A percentile compares a stretch with the other conserved stretches of the same genome.
Conservation (phyloP, 352 stramenopile species). For the Phytophthora sp. region DNA sequence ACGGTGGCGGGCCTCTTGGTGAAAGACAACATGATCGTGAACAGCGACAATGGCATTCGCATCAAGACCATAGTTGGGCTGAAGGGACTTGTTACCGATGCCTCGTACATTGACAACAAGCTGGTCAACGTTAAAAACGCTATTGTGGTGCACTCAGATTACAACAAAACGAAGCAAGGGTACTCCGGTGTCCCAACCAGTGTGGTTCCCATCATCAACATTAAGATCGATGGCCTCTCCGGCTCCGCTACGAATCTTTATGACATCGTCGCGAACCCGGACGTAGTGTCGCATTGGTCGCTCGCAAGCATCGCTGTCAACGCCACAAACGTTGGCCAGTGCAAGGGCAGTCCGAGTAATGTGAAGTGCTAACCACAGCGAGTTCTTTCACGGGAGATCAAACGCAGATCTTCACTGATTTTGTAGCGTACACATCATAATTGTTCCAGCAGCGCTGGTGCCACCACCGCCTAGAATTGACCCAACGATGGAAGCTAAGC, state of each 20-base stretch:
- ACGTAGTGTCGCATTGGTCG: constrained; percentile 13
- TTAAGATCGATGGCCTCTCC: constrained; percentile 28
- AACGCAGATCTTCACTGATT: neutral
- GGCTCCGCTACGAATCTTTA: constrained; percentile 38
- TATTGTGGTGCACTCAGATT: constrained; percentile 17
- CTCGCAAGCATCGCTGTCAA: constrained; percentile 22
- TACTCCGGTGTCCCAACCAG: constrained; percentile 24
- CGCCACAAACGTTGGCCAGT: constrained; percentile 13
- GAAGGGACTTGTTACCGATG: constrained; percentile 20
- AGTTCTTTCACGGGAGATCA: neutral
- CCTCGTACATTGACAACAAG: constrained; percentile 20
- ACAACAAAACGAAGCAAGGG: constrained; percentile 22
- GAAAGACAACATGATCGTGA: constrained; percentile 23
- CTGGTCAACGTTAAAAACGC: constrained; percentile 19
- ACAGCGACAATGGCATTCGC: constrained; percentile 30
- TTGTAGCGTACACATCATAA: too few species aligned
- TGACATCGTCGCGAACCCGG: constrained; percentile 28
- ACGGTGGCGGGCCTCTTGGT: constrained; percentile 24
- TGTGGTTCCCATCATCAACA: constrained; percentile 26
- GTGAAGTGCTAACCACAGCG: constrained; percentile 7
- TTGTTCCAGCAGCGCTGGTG: too few species aligned
- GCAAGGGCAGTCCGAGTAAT: constrained; percentile 10
- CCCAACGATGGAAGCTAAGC: too few species aligned
- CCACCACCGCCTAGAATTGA: too few species aligned
- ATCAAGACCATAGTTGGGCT: constrained; percentile 23